Conservation (phyloP, 2,329 filamentous ascomycete species). For the Hypoxylon sp. region DNA sequence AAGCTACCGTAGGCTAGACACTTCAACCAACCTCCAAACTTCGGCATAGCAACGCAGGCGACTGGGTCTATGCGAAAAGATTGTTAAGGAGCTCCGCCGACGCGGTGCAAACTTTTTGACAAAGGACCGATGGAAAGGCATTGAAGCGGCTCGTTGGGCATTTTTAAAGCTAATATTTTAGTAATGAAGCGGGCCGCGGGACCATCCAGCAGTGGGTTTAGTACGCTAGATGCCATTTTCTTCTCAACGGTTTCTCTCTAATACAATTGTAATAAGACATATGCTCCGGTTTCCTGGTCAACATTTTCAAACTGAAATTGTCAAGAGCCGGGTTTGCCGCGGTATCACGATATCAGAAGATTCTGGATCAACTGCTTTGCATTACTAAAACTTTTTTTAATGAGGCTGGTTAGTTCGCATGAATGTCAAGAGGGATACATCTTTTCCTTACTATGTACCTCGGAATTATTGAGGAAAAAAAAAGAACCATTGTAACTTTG, state of each 20-base stretch:
- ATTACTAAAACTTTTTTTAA: slow-evolving; percentile 22
- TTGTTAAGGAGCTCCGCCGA: slow-evolving; percentile 28
- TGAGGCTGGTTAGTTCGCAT: slow-evolving; percentile 8
- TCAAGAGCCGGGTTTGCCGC: slow-evolving; percentile 27
- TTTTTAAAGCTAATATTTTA: slow-evolving; percentile 29
- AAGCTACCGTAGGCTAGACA: slow-evolving; percentile 32
- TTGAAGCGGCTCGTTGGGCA: slow-evolving; percentile 8
- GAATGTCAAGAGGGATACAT: slow-evolving; percentile 9
- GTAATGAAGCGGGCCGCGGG: slow-evolving; percentile 43
- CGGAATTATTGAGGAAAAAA: slow-evolving; percentile 19
- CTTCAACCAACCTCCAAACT: slow-evolving; percentile 25
- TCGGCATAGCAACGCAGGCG: slow-evolving; percentile 26
- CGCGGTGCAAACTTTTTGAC: slow-evolving; percentile 42
- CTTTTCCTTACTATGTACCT: slow-evolving; percentile 4
- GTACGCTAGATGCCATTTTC: slow-evolving; percentile 26
- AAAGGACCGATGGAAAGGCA: slow-evolving; percentile 28
- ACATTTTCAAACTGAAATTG: slow-evolving; percentile 33
- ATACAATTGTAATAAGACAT: slow-evolving; percentile 44
- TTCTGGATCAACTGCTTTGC: slow-evolving; percentile 22
- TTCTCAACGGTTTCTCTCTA: slow-evolving; percentile 30
- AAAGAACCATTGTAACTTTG: slow-evolving; percentile 12
- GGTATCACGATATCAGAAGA: slow-evolving; percentile 19
- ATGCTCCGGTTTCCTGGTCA: slow-evolving; percentile 44
- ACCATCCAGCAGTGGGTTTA: slow-evolving; percentile 35
- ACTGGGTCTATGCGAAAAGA: slow-evolving; percentile 28